These are phyloP conservation scores for Plasmodium reichenowi DNA, from an alignment of 169 alveolate species.

Conservation along the genomic window DNA sequence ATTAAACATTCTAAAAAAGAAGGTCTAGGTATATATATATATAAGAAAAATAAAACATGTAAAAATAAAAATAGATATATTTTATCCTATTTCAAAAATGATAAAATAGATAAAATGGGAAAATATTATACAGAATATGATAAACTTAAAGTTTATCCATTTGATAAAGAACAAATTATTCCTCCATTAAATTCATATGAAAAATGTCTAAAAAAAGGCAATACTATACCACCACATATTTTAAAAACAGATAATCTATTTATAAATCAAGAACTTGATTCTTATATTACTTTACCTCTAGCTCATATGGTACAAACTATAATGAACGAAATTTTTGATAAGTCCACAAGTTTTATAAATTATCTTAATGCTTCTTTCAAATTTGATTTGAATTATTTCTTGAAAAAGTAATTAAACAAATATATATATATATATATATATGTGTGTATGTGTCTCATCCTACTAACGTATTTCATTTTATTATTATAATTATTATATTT, in stretches of 20 bases:
- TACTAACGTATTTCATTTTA: background rate
- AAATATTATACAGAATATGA: conserved; percentile 75
- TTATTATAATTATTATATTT: background rate
- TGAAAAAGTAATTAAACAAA: conserved; percentile 26
- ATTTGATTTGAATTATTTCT: conserved; percentile 65
- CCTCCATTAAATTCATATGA: conserved; percentile 3
- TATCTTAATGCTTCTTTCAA: conserved; percentile 46
- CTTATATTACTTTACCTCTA: conserved; percentile 51
- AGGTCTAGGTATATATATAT: conserved; percentile 74
- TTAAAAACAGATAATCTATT: conserved; percentile 48
- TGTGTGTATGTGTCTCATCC: background rate
- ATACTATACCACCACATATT: conserved; percentile 10
- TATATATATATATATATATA: background rate
- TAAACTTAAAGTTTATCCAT: conserved; percentile 59
- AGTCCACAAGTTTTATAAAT: conserved; percentile 58
- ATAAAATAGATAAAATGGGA: conserved; percentile 52
- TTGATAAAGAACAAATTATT: conserved; percentile 68
- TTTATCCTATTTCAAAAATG: conserved; percentile 73
- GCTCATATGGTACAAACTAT: conserved; percentile 15
- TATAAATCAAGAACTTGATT: conserved; percentile 47
- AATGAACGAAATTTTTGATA: conserved; percentile 50
- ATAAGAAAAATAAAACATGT: conserved; percentile 64
- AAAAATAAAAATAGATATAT: conserved; percentile 76
- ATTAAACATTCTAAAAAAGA: conserved; percentile 68
- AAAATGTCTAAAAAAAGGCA: conserved; percentile 35